A percentile compares a stretch with the other conserved stretches of the same genome.
phyloP scores from a whole-genome alignment of 345 rosid species.

The Odontarrhena argentea region DNA sequence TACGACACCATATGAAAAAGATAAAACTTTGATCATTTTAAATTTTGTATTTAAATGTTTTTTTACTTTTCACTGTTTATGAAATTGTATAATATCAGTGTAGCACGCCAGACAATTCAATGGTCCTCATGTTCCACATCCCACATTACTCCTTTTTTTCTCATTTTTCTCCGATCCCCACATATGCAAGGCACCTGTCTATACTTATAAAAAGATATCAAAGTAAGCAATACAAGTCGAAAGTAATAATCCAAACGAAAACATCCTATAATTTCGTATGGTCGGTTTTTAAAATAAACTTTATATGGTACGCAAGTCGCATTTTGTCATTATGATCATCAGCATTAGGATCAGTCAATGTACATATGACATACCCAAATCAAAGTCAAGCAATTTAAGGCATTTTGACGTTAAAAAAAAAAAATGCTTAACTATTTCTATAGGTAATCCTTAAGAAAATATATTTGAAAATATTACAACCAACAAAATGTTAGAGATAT shows the following conservation, averaged over 20 bases:
- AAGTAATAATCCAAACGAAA: conserved; percentile 35
- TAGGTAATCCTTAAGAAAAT: not conserved
- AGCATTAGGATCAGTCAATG: conserved; percentile 25
- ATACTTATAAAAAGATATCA: not conserved
- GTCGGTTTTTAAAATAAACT: conserved; percentile 8
- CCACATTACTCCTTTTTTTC: conserved; percentile 27
- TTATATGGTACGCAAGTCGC: conserved; percentile 17
- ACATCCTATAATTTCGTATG: conserved; percentile 20
- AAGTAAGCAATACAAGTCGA: not conserved
- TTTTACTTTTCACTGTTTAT: conserved; percentile 25
- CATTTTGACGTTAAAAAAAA: not conserved
- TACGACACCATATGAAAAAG: conserved; percentile 25
- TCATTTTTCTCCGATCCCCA: conserved; percentile 37
- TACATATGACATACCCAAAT: not conserved
- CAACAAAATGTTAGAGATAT: no score
- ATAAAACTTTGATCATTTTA: conserved; percentile 29
- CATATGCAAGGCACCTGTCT: conserved; percentile 31
- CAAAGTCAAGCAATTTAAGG: conserved; percentile 6
- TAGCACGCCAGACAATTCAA: conserved; percentile 45
- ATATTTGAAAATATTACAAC: no score
- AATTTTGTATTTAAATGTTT: conserved; percentile 23
- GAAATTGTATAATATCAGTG: conserved; percentile 24
- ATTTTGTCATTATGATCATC: conserved; percentile 22
- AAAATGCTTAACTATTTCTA: not conserved
- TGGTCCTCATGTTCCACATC: conserved; percentile 40